phyloP scores from a whole-genome alignment of 106 monocot species.

The Dendrobium huoshanense region DNA sequence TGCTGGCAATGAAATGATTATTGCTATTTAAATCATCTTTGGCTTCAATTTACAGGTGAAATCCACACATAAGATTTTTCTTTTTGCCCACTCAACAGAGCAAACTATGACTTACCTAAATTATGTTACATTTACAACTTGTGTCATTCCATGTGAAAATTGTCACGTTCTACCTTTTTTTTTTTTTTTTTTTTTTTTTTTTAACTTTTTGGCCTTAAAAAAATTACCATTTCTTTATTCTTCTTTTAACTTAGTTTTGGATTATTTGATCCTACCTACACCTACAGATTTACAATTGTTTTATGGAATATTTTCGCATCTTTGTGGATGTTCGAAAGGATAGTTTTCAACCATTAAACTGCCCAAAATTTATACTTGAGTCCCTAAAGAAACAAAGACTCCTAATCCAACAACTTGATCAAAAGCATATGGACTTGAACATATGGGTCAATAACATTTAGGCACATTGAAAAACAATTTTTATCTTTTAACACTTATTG shows the following conservation, averaged over 20 bases:
- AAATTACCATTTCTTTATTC: not conserved
- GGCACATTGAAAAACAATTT: not conserved
- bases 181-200: too few relatives aligned
- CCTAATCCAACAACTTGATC: not conserved
- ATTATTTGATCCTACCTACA: too few relatives aligned
- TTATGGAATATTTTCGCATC: not conserved
- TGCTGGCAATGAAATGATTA: not conserved
- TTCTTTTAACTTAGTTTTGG: not conserved
- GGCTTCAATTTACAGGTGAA: not conserved
- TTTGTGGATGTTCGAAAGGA: not conserved
- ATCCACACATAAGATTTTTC: not conserved
- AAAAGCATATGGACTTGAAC: not conserved
- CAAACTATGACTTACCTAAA: not conserved
- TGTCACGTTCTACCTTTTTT: not conserved
- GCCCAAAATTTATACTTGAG: not conserved
- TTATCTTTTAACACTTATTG: conserved; percentile 4
- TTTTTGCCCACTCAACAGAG: not conserved
- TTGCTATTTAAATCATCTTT: not conserved
- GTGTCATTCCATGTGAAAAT: not conserved
- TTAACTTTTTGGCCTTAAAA: not conserved
- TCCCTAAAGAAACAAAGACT: not conserved
- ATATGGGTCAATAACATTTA: not conserved
- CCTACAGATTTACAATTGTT: too few relatives aligned
- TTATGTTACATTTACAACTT: not conserved
- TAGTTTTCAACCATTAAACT: not conserved